Conservation (phyloP, 805 yeast genomes). For the Suhomyces vadensis region DNA sequence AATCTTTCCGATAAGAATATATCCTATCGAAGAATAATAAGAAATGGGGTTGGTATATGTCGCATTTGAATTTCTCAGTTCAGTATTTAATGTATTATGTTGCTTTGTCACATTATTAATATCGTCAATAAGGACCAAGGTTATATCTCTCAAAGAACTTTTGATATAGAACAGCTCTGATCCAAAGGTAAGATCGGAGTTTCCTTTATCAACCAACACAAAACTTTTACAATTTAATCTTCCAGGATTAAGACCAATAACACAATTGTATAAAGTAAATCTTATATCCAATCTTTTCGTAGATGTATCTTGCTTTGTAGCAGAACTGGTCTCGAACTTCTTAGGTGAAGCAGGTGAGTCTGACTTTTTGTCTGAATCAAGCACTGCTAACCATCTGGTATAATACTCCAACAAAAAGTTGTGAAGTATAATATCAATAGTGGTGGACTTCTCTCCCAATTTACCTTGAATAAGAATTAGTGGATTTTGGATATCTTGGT, state of each 20-base stretch:
- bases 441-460: constrained; percentile 29
- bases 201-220: constrained; percentile 55
- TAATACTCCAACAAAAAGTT: constrained; percentile 57
- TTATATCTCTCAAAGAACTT: constrained; percentile 50
- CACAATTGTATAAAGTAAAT: constrained; percentile 50
- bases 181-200: constrained; percentile 46
- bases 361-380: background rate
- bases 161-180: constrained; percentile 35
- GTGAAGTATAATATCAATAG: constrained; percentile 45
- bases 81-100: background rate
- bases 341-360: background rate
- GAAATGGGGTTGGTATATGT: constrained; percentile 33
- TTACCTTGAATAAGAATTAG: constrained; percentile 23
- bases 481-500: constrained; percentile 17
- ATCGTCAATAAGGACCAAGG: constrained; percentile 68
- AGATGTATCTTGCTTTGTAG: background rate
- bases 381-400: constrained; percentile 48
- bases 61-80: constrained; percentile 5
- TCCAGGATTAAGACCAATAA: constrained; percentile 65
- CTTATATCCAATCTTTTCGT: constrained; percentile 26
- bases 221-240: constrained; percentile 55
- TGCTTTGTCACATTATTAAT: constrained; percentile 3
- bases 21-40: constrained; percentile 50
- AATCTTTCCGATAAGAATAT: constrained; percentile 50
- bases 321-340: background rate